Evolutionary conservation across 2,329 filamentous ascomycete genomes (phyloP).

Genomic region (Neocatenulostroma microsporum): DNA sequence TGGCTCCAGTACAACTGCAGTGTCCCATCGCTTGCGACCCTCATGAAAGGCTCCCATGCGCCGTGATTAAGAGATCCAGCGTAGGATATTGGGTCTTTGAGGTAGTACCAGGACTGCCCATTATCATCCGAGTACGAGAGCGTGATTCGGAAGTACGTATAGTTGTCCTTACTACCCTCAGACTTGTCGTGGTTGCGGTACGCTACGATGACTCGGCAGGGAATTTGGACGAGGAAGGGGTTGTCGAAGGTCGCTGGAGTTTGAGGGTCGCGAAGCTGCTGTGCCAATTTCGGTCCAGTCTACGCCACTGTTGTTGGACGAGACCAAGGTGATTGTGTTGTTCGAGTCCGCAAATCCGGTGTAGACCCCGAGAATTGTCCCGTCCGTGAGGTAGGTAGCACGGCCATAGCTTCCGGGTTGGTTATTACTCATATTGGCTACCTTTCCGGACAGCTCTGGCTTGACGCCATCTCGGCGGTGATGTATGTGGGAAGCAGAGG

Average conservation of each 20-base stretch:
- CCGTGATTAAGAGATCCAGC: conserved; percentile 27
- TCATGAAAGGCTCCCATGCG: conserved; percentile 42
- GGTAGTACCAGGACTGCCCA: conserved; percentile 33
- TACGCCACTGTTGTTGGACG: conserved; percentile 14
- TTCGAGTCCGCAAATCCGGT: conserved; percentile 18
- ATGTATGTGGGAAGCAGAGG: too few species aligned
- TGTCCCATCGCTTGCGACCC: conserved; percentile 31
- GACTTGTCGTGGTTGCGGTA: conserved; percentile 32
- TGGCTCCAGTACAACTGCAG: conserved; percentile 41
- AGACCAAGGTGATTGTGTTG: conserved; percentile 14
- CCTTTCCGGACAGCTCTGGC: too few species aligned
- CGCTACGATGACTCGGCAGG: conserved; percentile 27
- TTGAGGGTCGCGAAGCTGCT: conserved; percentile 13
- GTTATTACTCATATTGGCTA: too few species aligned
- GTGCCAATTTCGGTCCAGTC: conserved; percentile 17
- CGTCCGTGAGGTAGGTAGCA: conserved; percentile 25
- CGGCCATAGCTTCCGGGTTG: conserved; percentile 24
- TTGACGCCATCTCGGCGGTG: too few species aligned
- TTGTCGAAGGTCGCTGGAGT: conserved; percentile 26
- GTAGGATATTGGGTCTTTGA: conserved; percentile 19
- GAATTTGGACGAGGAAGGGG: conserved; percentile 28
- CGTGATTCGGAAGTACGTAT: conserved; percentile 35
- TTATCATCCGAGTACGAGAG: conserved; percentile 37
- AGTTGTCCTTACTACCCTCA: conserved; percentile 11
- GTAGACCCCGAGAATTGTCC: conserved; percentile 27